These are phyloP conservation scores for Claviceps monticola DNA, from an alignment of 2,329 filamentous ascomycete genomes.

Conservation along the genomic window DNA sequence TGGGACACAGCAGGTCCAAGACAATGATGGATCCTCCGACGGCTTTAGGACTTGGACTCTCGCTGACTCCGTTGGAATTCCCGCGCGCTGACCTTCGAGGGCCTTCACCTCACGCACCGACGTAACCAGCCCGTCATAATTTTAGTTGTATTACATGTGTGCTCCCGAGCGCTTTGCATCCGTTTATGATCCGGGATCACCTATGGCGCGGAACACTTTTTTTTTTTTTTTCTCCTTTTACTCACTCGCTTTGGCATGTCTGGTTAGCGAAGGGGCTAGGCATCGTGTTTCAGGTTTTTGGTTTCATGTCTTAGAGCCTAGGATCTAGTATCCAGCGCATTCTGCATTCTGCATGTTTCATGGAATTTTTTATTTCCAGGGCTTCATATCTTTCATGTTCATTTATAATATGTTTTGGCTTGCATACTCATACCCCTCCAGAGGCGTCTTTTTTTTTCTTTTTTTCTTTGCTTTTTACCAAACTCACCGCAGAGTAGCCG, in stretches of 20 bases:
- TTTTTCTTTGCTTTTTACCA: not conserved
- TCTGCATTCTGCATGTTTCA: too few species aligned
- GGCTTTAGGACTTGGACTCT: slow-evolving; percentile 12
- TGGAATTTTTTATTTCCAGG: too few species aligned
- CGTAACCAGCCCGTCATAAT: slow-evolving; percentile 9
- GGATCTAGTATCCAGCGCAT: not conserved
- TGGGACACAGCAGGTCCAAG: slow-evolving; percentile 22
- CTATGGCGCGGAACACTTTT: not conserved
- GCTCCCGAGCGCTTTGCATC: not conserved
- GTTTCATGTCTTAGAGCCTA: not conserved
- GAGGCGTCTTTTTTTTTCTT: not conserved
- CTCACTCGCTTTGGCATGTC: not conserved
- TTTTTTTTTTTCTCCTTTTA: not conserved
- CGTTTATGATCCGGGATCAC: not conserved
- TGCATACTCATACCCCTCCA: not conserved
- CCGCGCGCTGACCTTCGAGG: slow-evolving; percentile 1
- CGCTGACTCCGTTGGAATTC: slow-evolving; percentile 13
- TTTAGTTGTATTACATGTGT: not conserved
- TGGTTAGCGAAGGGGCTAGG: not conserved
- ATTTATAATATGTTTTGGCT: not conserved
- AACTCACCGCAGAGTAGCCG: not conserved
- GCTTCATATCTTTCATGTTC: not conserved
- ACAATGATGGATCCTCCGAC: slow-evolving; percentile 13
- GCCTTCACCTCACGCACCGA: slow-evolving; percentile 10
- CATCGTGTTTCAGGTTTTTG: not conserved